These are phyloP conservation scores for Saccharomyces hybrid DNA, from an alignment of 1,139 yeast species.

Conservation along the genomic window DNA sequence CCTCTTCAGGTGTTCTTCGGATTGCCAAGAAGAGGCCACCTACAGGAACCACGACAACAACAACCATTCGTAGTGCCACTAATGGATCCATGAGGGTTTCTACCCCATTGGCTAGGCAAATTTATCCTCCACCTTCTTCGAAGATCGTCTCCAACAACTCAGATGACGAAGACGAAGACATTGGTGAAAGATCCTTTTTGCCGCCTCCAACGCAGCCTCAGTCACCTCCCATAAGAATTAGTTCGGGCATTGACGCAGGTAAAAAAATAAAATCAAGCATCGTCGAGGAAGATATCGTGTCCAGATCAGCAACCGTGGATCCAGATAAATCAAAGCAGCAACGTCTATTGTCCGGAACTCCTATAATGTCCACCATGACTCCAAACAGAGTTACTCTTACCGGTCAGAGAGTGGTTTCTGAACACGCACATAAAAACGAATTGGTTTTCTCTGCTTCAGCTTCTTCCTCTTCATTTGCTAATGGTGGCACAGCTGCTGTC, in stretches of 20 bases:
- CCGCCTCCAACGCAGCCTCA: constrained; percentile 34
- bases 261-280: constrained; percentile 20
- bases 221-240: constrained; percentile 33
- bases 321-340: constrained; percentile 33
- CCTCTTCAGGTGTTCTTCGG: constrained; percentile 15
- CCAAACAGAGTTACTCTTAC: constrained; percentile 30
- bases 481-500: not conserved
- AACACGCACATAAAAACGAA: constrained; percentile 9
- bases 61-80: constrained; percentile 11
- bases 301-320: constrained; percentile 33
- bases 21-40: constrained; percentile 20
- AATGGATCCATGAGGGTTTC: constrained; percentile 27
- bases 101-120: constrained; percentile 35
- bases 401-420: constrained; percentile 30
- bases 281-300: constrained; percentile 28
- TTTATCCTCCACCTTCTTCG: constrained; percentile 29
- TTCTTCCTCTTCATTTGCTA: constrained; percentile 9
- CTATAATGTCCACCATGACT: constrained; percentile 23
- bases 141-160: constrained; percentile 19
- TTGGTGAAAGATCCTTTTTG: constrained; percentile 29
- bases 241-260: constrained; percentile 30
- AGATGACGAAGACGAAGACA: constrained; percentile 22
- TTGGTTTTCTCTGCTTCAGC: constrained; percentile 4
- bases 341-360: constrained; percentile 27
- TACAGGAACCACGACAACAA: constrained; percentile 10